A percentile compares a stretch with the other conserved stretches of the same genome.
These are phyloP conservation scores for Coprinopsis strossmayeri DNA, from an alignment of 768 basidiomycete species.

Conservation along the genomic window DNA sequence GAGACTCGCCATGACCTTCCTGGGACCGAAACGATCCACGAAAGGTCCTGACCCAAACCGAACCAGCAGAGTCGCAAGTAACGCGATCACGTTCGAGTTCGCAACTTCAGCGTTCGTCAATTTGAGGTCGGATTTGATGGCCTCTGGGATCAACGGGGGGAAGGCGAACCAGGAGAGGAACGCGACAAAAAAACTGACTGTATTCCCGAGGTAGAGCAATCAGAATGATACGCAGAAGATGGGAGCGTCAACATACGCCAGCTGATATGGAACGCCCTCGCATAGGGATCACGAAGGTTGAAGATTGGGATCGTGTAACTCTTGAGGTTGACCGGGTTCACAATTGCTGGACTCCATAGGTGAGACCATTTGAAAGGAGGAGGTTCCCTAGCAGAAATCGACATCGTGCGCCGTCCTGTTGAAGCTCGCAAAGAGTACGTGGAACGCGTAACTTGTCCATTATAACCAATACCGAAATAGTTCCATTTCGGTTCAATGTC, in stretches of 20 bases:
- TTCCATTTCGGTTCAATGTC: too few species aligned
- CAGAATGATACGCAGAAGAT: not conserved
- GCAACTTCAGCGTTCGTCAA: slow-evolving; percentile 41
- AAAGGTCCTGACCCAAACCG: slow-evolving; percentile 45
- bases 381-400: slow-evolving; percentile 4
- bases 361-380: slow-evolving; percentile 26
- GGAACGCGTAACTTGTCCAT: not conserved
- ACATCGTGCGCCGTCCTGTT: not conserved
- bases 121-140: slow-evolving; percentile 45
- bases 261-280: slow-evolving; percentile 43
- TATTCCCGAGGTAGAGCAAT: not conserved
- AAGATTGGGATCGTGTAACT: slow-evolving; percentile 46
- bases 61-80: slow-evolving; percentile 41
- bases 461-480: not conserved
- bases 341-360: slow-evolving; percentile 26
- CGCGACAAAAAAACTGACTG: slow-evolving; percentile 45
- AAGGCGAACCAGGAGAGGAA: slow-evolving; percentile 53
- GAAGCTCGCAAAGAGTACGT: too few species aligned
- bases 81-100: slow-evolving; percentile 44
- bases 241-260: slow-evolving; percentile 18
- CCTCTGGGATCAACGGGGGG: slow-evolving; percentile 51
- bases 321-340: slow-evolving; percentile 49
- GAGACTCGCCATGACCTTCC: slow-evolving; percentile 48
- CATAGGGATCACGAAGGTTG: slow-evolving; percentile 39
- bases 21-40: slow-evolving; percentile 44